Percentiles rank a stretch among this genome's conserved stretches.
These are phyloP conservation scores for Aspergillus olivimuriae DNA, from an alignment of 495 filamentous ascomycete species.

Conservation along the genomic window DNA sequence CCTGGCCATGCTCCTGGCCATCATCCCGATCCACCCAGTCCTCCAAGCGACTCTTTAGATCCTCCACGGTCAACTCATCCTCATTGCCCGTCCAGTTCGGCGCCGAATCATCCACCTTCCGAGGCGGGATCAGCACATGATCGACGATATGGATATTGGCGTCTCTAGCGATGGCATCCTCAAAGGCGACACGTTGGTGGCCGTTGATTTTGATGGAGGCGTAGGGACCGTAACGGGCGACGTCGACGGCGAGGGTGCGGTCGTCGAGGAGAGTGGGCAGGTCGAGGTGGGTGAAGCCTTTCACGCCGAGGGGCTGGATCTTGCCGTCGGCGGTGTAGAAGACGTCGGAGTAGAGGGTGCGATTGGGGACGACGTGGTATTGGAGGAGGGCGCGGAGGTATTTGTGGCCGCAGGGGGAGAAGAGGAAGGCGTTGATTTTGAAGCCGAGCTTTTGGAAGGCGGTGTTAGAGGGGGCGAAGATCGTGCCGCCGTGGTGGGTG, in stretches of 20 bases:
- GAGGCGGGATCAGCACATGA: constrained; percentile 68
- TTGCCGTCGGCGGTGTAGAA: constrained; percentile 20
- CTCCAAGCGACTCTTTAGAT: constrained; percentile 52
- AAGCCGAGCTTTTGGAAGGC: constrained; percentile 11
- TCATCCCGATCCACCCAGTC: constrained; percentile 33
- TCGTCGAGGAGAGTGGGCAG: constrained; percentile 60
- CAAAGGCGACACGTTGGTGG: constrained; percentile 47
- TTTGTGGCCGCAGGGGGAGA: constrained; percentile 8
- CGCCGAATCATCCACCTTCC: constrained; percentile 31
- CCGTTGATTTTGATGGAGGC: constrained; percentile 68
- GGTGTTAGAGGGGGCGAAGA: constrained; percentile 15
- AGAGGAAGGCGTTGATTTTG: constrained; percentile 13
- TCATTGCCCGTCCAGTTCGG: constrained; percentile 28
- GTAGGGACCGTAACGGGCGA: constrained; percentile 54
- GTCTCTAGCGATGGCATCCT: constrained; percentile 64
- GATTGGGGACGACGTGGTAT: constrained; percentile 45
- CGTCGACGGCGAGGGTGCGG: constrained; percentile 56
- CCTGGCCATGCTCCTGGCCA: constrained; percentile 2
- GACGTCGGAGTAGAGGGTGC: constrained; percentile 16
- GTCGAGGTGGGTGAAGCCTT: constrained; percentile 49
- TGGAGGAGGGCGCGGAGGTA: constrained; percentile 12
- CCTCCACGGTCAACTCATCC: constrained; percentile 56
- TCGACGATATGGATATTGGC: constrained; percentile 71
- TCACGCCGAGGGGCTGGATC: constrained; percentile 17
- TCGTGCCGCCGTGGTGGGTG: constrained; percentile 4